Percentiles rank a stretch among this genome's conserved stretches.
These are phyloP conservation scores for Centella asiatica DNA, from an alignment of 129 eudicot genomes.

Conservation along the genomic window DNA sequence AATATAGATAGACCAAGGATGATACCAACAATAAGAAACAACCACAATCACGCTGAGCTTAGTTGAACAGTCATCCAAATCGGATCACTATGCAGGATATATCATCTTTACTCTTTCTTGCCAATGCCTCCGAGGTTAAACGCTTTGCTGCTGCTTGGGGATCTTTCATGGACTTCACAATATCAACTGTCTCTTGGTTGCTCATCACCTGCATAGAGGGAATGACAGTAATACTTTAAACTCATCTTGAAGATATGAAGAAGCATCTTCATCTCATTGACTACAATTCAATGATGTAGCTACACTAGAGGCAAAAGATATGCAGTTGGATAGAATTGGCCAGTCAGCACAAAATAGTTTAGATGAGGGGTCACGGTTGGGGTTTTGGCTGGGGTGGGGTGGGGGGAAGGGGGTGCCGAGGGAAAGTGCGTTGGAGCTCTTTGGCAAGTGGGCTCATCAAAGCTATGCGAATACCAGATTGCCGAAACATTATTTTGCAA, in stretches of 20 bases:
- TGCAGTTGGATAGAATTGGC: too few species aligned
- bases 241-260: not conserved
- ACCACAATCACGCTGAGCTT: not conserved
- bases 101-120: constrained; percentile 75
- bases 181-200: constrained; percentile 59
- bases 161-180: constrained; percentile 54
- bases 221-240: not conserved
- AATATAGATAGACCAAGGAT: constrained; percentile 3
- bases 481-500: too few species aligned
- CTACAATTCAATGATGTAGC: too few species aligned
- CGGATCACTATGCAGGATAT: constrained; percentile 74
- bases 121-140: constrained; percentile 58
- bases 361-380: too few species aligned
- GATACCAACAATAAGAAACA: not conserved
- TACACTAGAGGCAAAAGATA: too few species aligned
- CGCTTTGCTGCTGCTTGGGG: constrained; percentile 77
- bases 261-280: not conserved
- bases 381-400: too few species aligned
- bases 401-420: too few species aligned
- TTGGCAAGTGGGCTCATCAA: too few species aligned
- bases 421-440: too few species aligned
- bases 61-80: constrained; percentile 36
- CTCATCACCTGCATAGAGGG: constrained; percentile 46
- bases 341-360: too few species aligned
- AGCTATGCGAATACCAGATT: too few species aligned